Base-by-base conservation (phyloP, 768 basidiomycete species). In the Mycena pura region DNA sequence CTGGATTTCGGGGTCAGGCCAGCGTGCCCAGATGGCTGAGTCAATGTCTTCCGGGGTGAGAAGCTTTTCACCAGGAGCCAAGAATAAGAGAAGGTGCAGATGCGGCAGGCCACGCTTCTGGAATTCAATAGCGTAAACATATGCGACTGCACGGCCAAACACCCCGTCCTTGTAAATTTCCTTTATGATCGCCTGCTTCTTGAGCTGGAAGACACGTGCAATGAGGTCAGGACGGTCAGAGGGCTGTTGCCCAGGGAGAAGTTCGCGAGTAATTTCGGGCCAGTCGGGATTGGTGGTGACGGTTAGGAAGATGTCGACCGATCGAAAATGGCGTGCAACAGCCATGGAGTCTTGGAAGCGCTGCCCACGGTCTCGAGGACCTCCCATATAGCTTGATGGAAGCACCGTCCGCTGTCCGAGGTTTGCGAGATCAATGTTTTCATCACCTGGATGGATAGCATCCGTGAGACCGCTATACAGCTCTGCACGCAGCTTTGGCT, bases 61-160 rank as follows among this genome's bases (percentile, higher is more conserved):
- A 2, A 51, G 36, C 36, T 51, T 51, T 22, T 51, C 34, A 58
- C 82, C 77, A 10, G 82, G 84, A 54, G 73, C 56, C 0, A 86
- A 67, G 54, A 82, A 79, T 47, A 85, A 74, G 2, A 83, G 68
- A 7, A 79, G 70, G 66, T 85, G 84, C 60, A 81, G 77, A 55
- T 86, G 83, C 25, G 82, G 83, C 0, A 86, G 75, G 0, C 85
- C 84, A 9, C 78, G 68, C 50, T 85, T 86, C 66, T 86, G 83
- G 57, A 83, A 85, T 54, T 86, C 81, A 44, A 86, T 82, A 1
- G 77, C 78, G 55, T 83, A 80, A 22, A 51, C 49, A n/a, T 51
- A 51, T 3, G 49, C 49, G 14, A 51, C 49, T 1, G 49, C 29
- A 2, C 63, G 21, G 1, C 85, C 83, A 71, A 83, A 80, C 31